Base-by-base conservation (phyloP, 1,284 basidiomycete genomes). In the Ustilago hordei region DNA sequence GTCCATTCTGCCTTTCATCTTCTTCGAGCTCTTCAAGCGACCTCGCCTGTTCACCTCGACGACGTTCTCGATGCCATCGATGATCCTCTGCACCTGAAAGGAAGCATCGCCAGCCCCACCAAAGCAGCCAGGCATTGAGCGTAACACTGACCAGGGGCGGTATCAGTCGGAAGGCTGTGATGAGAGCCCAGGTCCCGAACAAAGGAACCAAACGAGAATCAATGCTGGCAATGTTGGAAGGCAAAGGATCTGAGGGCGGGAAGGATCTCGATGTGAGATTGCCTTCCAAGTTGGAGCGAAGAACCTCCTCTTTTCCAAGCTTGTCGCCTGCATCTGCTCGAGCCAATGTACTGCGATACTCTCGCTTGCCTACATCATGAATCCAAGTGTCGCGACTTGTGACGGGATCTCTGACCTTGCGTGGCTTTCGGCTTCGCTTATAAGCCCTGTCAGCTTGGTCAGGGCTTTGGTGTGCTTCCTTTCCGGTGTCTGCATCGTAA, bases 91-190 rank as follows among this genome's bases (percentile, higher is more conserved):
- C 54, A 2, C 55, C 55, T 2, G 53, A 56, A 8, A 59, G 39
- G 3, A 79, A 34, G 0, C 36, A 50, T 2, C 61, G 41, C 60
- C 62, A 79, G 13, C 53, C 57, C 62, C 63, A 81, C 74, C 77
- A 81, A 11, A 67, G 53, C n/a, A 81, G 54, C 72, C 73, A 79
- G 7, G 74, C 76, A 56, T 79, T 79, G 55, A 68, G 50, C 1
- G 45, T 13, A 4, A 81, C 64, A 50, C 66, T 64, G 28, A 71
- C 17, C 19, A 61, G 31, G 2, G 41, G 36, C 4, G 64, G 66
- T 0, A 81, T 17, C 32, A 62, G 3, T 17, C 60, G 43, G 3
- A 76, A 28, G 13, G 55, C 31, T 9, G 64, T 72, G 45, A 74
- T 17, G 19, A 62, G 31, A 1, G 64, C 55, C 78, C 76, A 80